phyloP scores from a whole-genome alignment of 2,329 filamentous ascomycete species.

The Shiraia bambusicola region DNA sequence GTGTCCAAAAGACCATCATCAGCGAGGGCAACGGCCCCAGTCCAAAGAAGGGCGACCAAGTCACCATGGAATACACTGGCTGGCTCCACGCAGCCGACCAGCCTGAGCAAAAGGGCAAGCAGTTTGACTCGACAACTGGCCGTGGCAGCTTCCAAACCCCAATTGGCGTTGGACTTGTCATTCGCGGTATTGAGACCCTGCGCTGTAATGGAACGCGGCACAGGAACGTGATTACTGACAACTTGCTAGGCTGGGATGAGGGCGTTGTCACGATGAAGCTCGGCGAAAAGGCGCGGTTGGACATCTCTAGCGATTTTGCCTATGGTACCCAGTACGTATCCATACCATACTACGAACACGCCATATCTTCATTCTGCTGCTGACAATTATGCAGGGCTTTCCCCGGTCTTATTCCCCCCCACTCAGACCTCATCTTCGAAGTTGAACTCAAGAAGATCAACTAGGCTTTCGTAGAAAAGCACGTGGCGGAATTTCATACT shows the following conservation, averaged over 20 bases:
- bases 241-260: slow-evolving; percentile 56
- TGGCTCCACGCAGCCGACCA: slow-evolving; percentile 28
- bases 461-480: slow-evolving; percentile 10
- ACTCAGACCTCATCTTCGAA: slow-evolving; percentile 71
- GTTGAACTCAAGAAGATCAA: slow-evolving; percentile 41
- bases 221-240: background rate
- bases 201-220: background rate
- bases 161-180: slow-evolving; percentile 83
- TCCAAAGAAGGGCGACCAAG: slow-evolving; percentile 30
- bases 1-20: slow-evolving; percentile 33
- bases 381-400: slow-evolving; percentile 61
- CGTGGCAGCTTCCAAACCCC: slow-evolving; percentile 71
- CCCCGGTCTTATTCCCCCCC: slow-evolving; percentile 71
- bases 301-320: slow-evolving; percentile 68
- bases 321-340: slow-evolving; percentile 26
- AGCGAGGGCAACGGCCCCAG: slow-evolving; percentile 32
- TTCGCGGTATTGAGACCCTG: slow-evolving; percentile 65
- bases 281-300: slow-evolving; percentile 83
- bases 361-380: background rate
- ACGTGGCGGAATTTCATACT: too few relatives aligned
- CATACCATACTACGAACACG: background rate
- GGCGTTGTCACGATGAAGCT: slow-evolving; percentile 74
- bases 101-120: slow-evolving; percentile 32
- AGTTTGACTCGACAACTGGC: slow-evolving; percentile 80
- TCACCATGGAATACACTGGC: slow-evolving; percentile 38